Evolutionary conservation across 257 asterid species (phyloP).

Genomic region (Fraxinus americana): DNA sequence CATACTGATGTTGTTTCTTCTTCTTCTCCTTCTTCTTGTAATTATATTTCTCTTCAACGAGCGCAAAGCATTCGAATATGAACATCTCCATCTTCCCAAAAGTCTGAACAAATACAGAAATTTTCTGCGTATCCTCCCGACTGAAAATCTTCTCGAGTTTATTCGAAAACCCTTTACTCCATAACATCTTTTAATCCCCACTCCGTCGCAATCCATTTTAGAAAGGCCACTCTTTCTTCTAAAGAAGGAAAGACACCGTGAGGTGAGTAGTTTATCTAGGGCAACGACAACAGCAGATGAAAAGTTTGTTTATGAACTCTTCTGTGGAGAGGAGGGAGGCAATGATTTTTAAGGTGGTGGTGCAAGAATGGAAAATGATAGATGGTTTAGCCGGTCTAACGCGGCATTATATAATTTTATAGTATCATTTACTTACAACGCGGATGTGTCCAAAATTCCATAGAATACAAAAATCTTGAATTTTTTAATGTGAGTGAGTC

Average conservation of each 20-base stretch:
- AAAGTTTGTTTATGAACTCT: not conserved
- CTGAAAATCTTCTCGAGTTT: conserved; percentile 42
- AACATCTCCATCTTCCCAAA: conserved; percentile 28
- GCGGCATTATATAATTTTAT: conserved; percentile 14
- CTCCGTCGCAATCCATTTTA: conserved; percentile 39
- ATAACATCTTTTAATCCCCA: conserved; percentile 30
- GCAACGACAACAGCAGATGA: not conserved
- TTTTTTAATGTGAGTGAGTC: not conserved
- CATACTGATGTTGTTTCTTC: not conserved
- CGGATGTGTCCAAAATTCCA: conserved; percentile 20
- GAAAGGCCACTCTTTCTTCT: conserved; percentile 11
- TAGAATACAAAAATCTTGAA: not conserved
- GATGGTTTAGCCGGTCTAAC: conserved; percentile 10
- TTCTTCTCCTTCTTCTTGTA: conserved; percentile 13
- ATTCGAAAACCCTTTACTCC: conserved; percentile 45
- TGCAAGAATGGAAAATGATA: conserved; percentile 26
- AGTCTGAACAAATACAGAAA: conserved; percentile 35
- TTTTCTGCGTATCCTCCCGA: conserved; percentile 39
- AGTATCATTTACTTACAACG: conserved; percentile 17
- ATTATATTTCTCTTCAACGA: conserved; percentile 21
- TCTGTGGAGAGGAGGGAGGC: conserved; percentile 1
- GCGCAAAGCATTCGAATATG: conserved; percentile 30
- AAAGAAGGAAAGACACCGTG: not conserved
- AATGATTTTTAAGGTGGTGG: conserved; percentile 10
- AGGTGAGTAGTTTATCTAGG: not conserved